Evolutionary conservation across 2,329 filamentous ascomycete species (phyloP), one percentile per base, ranked within the genome.

Genomic region (Colletotrichum sp.): DNA sequence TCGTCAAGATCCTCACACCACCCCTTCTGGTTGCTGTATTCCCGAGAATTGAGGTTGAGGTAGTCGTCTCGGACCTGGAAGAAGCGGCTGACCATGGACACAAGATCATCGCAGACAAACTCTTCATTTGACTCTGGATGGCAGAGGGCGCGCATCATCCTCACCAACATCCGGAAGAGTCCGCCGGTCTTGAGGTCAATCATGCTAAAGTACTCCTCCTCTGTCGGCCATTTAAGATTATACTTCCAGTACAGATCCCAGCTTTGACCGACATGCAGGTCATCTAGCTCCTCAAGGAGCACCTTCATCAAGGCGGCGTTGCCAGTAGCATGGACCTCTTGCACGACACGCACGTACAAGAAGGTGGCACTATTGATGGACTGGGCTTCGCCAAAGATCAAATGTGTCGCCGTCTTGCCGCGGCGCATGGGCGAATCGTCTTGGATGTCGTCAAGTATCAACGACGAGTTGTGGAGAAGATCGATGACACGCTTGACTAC

Each of bases 1-100:
- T 87, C 85, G 30, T 83, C 82, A 0, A 87, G 79, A 73, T 87
- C 85, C 55, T 86, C 85, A 71, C 81, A 83, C 73, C 84, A 84
- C 0, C 86, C 85, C 73, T 86, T 87, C 48, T 82, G 77, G 1
- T 76, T 75, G 9, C 81, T 79, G 73, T 86, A 86, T 80, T 59
- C 76, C 3, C 34, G 48, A 5, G 78, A 81, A 2, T 66, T 73
- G 3, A 84, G 71, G 68, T 84, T 84, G 74, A 75, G 73, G 74
- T 82, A 83, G 69, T 84, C 82, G 73, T 84, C 83, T 1, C 81
- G 78, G 34, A 83, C 81, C 71, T 84, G 82, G 67, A 83, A 84
- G 67, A 79, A 79, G 6, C 78, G 71, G 3, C 82, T 81, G 10
- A 84, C 61, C 8, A 82, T 59, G 14, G 30, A 34, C 5, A 55